Percentiles rank a stretch among this genome's conserved stretches.
phyloP scores from a whole-genome alignment of 306 rosid genomes.

The Prunus mira region DNA sequence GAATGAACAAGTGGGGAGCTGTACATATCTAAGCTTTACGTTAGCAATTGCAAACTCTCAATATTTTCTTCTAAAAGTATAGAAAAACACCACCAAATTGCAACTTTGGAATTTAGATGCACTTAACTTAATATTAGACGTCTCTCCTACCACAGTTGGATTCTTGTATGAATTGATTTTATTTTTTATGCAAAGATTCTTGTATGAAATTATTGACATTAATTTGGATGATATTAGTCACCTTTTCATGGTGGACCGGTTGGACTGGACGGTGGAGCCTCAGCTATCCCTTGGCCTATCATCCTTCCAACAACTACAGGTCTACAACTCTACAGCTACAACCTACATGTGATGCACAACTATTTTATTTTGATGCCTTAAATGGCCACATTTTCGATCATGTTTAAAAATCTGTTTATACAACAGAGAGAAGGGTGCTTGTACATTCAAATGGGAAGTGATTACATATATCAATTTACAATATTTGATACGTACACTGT shows the following conservation, averaged over 20 bases:
- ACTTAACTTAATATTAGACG: neutral
- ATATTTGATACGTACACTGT: neutral
- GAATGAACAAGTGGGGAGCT: slow-evolving; percentile 6
- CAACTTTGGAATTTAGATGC: slow-evolving; percentile 7
- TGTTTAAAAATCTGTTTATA: neutral
- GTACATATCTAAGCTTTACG: neutral
- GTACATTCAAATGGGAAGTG: neutral
- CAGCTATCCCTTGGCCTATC: slow-evolving; percentile 13
- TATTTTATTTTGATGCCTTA: neutral
- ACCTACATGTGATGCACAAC: neutral
- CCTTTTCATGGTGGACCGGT: slow-evolving; percentile 33
- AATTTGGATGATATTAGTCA: slow-evolving; percentile 13
- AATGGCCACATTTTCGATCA: neutral
- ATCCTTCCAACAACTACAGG: neutral
- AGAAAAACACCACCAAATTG: slow-evolving; percentile 5
- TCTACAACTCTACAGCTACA: neutral
- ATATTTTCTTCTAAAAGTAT: neutral
- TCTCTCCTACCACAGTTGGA: neutral
- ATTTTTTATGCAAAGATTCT: neutral
- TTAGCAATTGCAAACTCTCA: neutral
- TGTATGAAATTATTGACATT: slow-evolving; percentile 3
- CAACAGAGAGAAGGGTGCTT: too few relatives aligned
- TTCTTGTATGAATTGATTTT: neutral
- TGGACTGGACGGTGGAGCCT: slow-evolving; percentile 21
- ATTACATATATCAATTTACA: neutral